Evolutionary conservation across 2,329 filamentous ascomycete species (phyloP).

Genomic region (Sarocladium kiliense): DNA sequence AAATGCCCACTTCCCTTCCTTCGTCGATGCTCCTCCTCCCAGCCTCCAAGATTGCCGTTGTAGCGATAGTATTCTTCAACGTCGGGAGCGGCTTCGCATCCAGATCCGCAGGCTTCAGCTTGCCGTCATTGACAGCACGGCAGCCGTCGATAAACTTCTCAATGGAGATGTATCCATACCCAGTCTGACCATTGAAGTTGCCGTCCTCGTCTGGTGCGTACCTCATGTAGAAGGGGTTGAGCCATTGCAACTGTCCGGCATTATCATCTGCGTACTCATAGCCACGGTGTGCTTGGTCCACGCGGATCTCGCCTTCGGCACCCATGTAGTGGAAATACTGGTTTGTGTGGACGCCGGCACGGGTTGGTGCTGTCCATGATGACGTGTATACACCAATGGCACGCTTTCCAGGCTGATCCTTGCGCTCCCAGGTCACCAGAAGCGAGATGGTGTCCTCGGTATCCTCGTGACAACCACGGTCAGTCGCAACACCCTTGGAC

Average conservation of each 20-base stretch:
- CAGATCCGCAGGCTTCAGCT: constrained; percentile 66
- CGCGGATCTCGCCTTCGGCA: constrained; percentile 74
- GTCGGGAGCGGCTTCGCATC: constrained; percentile 80
- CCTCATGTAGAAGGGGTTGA: constrained; percentile 94
- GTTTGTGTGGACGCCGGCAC: constrained; percentile 90
- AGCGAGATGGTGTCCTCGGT: constrained; percentile 94
- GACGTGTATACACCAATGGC: constrained; percentile 90
- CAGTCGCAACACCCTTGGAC: constrained; percentile 72
- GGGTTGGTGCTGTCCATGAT: constrained; percentile 90
- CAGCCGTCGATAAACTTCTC: constrained; percentile 95
- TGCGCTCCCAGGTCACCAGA: constrained; percentile 81
- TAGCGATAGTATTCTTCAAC: constrained; percentile 82
- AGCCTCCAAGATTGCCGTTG: constrained; percentile 86
- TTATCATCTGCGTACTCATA: constrained; percentile 90
- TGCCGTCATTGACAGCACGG: constrained; percentile 69
- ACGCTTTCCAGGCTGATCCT: constrained; percentile 59
- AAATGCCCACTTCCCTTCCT: constrained; percentile 70
- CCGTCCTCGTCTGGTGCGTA: constrained; percentile 93
- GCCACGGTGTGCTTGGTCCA: constrained; percentile 90
- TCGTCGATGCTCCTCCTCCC: constrained; percentile 82
- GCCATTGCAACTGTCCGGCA: constrained; percentile 68
- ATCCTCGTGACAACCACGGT: constrained; percentile 69
- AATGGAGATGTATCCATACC: constrained; percentile 90
- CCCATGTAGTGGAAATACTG: constrained; percentile 97
- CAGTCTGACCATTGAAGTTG: constrained; percentile 85